These are phyloP conservation scores for Mortierella alpina DNA, from an alignment of 192 early-diverging fungal genomes.

Conservation along the genomic window DNA sequence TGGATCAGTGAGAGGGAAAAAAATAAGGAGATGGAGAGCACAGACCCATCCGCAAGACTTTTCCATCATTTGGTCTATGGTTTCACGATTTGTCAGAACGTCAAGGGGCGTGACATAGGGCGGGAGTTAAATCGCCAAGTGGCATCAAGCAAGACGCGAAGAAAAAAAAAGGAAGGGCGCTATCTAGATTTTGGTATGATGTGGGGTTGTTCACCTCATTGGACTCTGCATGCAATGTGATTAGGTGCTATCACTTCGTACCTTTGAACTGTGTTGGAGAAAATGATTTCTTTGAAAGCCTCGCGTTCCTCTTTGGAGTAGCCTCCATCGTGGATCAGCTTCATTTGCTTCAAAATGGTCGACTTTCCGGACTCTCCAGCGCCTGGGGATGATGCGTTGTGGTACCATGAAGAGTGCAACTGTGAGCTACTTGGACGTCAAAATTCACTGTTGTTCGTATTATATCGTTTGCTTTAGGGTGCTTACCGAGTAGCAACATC, in stretches of 20 bases:
- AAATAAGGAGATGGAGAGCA: background rate
- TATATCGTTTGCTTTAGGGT: background rate
- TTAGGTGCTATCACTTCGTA: background rate
- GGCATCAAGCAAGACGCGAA: no score
- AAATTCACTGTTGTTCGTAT: background rate
- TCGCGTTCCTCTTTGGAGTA: constrained; percentile 91
- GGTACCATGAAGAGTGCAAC: background rate
- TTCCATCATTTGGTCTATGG: background rate
- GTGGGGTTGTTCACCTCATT: no score
- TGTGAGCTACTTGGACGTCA: background rate
- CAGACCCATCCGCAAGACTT: background rate
- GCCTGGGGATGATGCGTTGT: constrained; percentile 56
- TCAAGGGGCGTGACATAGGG: no score
- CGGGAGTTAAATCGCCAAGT: no score
- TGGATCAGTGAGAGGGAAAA: background rate
- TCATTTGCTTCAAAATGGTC: constrained; percentile 99
- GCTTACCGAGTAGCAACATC: constrained; percentile 89
- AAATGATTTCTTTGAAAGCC: constrained; percentile 95
- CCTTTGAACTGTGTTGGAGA: constrained; percentile 92
- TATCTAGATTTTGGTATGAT: no score
- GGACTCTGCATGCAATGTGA: no score
- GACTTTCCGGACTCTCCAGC: constrained; percentile 98
- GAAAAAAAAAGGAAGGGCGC: no score
- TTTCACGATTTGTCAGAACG: background rate
- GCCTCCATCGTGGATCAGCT: constrained; percentile 95